Percentiles rank a stretch among this genome's conserved stretches.
Conservation (phyloP, 1,139 yeast species). For the Debaryomyces sp. region DNA sequence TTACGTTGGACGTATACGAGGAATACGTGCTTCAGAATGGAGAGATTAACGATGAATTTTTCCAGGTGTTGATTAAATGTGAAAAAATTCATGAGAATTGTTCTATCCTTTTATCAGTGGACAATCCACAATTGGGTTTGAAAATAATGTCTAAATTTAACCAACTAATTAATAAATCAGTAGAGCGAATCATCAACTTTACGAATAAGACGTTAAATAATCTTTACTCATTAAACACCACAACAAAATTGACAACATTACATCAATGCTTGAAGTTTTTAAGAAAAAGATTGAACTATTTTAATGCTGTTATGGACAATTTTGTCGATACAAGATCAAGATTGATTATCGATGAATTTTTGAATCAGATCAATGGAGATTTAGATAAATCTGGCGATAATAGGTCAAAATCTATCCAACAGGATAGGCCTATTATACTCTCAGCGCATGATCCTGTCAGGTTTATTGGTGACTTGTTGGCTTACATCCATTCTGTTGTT, state of each 20-base stretch:
- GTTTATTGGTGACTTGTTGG: conserved; percentile 84
- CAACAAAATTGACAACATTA: conserved; percentile 29
- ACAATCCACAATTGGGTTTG: conserved; percentile 71
- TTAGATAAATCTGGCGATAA: conserved; percentile 7
- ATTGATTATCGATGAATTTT: conserved; percentile 58
- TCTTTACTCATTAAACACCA: conserved; percentile 35
- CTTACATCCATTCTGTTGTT: conserved; percentile 85
- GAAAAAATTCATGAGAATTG: conserved; percentile 69
- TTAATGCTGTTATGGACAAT: conserved; percentile 48
- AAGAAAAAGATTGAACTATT: conserved; percentile 47
- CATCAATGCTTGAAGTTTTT: conserved; percentile 39
- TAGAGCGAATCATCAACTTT: conserved; percentile 47
- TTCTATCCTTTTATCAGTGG: conserved; percentile 65
- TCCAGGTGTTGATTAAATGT: conserved; percentile 60
- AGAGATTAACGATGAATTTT: conserved; percentile 59
- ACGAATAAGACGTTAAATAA: conserved; percentile 40
- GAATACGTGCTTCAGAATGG: conserved; percentile 53
- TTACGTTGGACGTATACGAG: conserved; percentile 74
- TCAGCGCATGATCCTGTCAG: conserved; percentile 82
- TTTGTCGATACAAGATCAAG: conserved; percentile 61
- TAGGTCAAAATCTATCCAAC: conserved; percentile 10
- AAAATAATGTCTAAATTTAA: conserved; percentile 67
- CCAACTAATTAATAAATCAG: conserved; percentile 52
- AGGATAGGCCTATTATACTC: conserved; percentile 56
- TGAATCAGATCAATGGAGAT: conserved; percentile 50